Base-by-base conservation (phyloP, 257 asterid genomes). In the Solanum chmielewskii region DNA sequence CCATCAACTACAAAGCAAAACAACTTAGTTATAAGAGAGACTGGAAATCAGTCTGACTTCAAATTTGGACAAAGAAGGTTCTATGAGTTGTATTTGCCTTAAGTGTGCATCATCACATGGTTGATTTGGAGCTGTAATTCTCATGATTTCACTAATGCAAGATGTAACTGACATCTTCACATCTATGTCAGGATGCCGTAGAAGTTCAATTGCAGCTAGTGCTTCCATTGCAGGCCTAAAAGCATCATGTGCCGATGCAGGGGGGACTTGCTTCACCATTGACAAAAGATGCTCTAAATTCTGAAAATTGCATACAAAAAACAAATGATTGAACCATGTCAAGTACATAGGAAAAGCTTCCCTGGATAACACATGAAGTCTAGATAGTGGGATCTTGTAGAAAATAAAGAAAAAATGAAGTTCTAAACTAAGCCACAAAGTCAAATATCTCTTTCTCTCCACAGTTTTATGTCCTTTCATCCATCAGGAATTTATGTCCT, bases 71-170 rank as follows among this genome's bases (percentile, higher is more conserved):
- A 15, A 49, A 49, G 2, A 49, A 6, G 59, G 2, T 20, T 15
- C 21, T 49, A 49, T 49, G 9, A 16, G 59, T 49, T 49, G 59
- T 49, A 49, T 15, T 49, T 49, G 59, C 59, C 8, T 49, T 4
- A 49, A 16, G 15, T 49, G 1, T 49, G 20, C 59, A 15, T 49
- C 59, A 1, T 6, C 60, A 49, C 16, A 49, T 15, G 91, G 91
- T 66, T 69, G 80, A 60, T 71, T 60, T 14, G 92, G 92, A 39
- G 91, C 92, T 64, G 92, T 85, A 64, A 90, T 86, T 69, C 90
- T 90, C 35, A 80, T 18, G 68, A 90, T 68, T 70, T 90, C 90
- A 41, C 85, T 62, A 15, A 90, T 81, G 91, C 92, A 90, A 89
- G 88, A 88, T 37, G 88, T 81, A 47, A 86, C 86, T 25, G 90